These are phyloP conservation scores for Aspergillus ostianus DNA, from an alignment of 495 filamentous ascomycete genomes.

Conservation along the genomic window DNA sequence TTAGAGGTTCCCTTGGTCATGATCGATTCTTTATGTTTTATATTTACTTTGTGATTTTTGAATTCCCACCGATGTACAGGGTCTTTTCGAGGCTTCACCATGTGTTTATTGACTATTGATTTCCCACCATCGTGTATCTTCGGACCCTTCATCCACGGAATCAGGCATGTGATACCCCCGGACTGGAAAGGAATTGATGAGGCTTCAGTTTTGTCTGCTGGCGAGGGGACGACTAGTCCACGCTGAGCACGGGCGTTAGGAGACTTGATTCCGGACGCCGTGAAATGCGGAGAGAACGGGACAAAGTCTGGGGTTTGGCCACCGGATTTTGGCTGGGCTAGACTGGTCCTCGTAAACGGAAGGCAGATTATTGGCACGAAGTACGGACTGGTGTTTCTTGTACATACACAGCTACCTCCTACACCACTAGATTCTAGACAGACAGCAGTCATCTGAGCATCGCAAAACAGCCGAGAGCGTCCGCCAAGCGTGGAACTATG, in stretches of 20 bases:
- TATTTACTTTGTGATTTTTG: slow-evolving; percentile 2
- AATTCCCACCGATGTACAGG: background rate
- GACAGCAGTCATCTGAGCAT: slow-evolving; percentile 2
- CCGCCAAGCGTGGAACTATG: background rate
- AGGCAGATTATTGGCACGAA: background rate
- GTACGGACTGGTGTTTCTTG: background rate
- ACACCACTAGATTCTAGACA: background rate
- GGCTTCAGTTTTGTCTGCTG: background rate
- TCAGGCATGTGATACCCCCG: background rate
- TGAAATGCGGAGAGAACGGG: background rate
- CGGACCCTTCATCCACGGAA: background rate
- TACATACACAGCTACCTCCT: background rate
- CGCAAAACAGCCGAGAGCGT: background rate
- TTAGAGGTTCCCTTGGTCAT: background rate
- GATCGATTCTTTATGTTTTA: slow-evolving; percentile 1
- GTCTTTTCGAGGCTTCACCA: background rate
- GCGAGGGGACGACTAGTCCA: no score
- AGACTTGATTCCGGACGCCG: background rate
- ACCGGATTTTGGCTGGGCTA: no score
- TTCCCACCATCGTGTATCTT: background rate
- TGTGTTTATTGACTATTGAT: background rate
- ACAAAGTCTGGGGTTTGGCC: background rate
- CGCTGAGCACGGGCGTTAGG: background rate
- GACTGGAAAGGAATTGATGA: background rate
- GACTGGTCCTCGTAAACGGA: background rate